Evolutionary conservation across 148 eudicot species (phyloP), one percentile per base, ranked within the genome.

Genomic region (Rhododendron henanense): DNA sequence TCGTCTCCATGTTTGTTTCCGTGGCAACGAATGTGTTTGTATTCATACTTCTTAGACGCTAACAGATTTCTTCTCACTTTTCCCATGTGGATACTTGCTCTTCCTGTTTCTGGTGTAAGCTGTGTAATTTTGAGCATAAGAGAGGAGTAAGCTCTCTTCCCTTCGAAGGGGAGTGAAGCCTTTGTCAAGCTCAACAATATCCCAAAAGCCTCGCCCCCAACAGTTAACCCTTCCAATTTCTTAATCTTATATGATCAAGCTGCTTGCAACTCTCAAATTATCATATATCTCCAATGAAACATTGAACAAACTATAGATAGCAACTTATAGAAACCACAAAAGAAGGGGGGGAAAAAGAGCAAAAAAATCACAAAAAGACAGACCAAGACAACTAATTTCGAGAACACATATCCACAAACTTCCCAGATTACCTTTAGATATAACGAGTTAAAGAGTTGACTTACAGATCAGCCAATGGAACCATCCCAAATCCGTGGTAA

Each of bases 391-490:
- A 44, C n/a, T 84, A 23, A 50, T 33, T 74, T 51, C 31, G 45
- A 83, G 31, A 74, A 33, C 21, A 31, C 47, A 65, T 44, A 45
- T 25, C 45, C 41, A 45, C 75, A 31, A 14, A 59, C 63, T 76
- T 35, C 50, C 41, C 39, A 9, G 15, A 79, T 44, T 53, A 31
- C 6, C 53, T 3, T 33, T 61, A 65, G 69, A 28, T 41, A 44
- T 18, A 13, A 47, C 4, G 1, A 77, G 25, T 41, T 19, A 41
- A 53, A 78, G 21, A 63, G 33, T 8, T 14, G 10, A 92, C 99
- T 93, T 92, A 96, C 97, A 97, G 93, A 89, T 97, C 99, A 41
- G 99, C 99, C 87, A 97, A 83, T 51, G 99, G 99, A 92, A 95
- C 99, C 99, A 97, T 94, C 74, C 98, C 99, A 81, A 31, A 86